phyloP scores from a whole-genome alignment of 2,329 filamentous ascomycete species.

The Waltergamsia citrina region DNA sequence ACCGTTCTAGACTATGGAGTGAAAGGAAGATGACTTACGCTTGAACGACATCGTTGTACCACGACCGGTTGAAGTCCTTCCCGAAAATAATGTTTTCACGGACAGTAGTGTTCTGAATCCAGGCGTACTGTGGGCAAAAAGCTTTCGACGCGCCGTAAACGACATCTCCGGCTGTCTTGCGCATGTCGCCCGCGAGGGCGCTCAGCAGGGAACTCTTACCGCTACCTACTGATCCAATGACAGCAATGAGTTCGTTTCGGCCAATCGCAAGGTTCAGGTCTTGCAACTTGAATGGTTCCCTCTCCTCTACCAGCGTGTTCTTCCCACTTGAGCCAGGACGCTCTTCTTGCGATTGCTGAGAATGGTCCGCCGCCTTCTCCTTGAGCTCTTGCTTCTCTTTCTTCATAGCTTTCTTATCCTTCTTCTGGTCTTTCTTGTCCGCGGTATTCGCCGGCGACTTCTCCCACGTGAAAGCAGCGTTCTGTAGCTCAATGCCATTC shows the following conservation, averaged over 20 bases:
- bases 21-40: conserved; percentile 39
- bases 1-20: conserved; percentile 4
- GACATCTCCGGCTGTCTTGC: conserved; percentile 65
- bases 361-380: conserved; percentile 8
- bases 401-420: conserved; percentile 25
- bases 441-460: conserved; percentile 39
- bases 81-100: conserved; percentile 89
- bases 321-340: conserved; percentile 27
- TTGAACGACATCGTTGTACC: conserved; percentile 78
- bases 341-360: conserved; percentile 6
- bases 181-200: conserved; percentile 89
- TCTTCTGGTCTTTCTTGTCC: conserved; percentile 36
- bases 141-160: conserved; percentile 71
- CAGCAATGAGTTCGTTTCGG: conserved; percentile 68
- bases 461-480: conserved; percentile 87
- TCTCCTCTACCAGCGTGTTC: conserved; percentile 47
- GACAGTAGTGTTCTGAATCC: conserved; percentile 90
- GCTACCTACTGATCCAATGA: conserved; percentile 83
- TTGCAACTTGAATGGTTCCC: conserved; percentile 63
- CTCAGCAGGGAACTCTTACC: conserved; percentile 87
- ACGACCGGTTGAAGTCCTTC: conserved; percentile 61
- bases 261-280: conserved; percentile 59
- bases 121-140: conserved; percentile 93
- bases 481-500: conserved; percentile 60
- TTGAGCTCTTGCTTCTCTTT: conserved; percentile 9